Evolutionary conservation across 805 yeast species (phyloP).

Genomic region (Cyberlindnera subsufficiens): DNA sequence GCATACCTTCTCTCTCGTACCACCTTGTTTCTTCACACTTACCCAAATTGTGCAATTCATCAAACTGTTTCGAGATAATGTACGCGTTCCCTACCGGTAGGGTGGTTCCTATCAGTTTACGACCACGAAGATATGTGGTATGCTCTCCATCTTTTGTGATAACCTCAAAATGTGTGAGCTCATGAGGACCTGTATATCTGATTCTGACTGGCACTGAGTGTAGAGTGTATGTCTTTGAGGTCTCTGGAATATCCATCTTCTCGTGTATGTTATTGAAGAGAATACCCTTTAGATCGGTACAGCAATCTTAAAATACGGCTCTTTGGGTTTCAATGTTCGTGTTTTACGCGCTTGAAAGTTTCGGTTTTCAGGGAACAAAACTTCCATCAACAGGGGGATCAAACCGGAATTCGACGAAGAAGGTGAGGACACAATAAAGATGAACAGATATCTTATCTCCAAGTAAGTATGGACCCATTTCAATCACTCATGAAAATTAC

Average conservation of each 20-base stretch:
- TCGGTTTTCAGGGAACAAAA: not conserved
- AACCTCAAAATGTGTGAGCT: slow-evolving; percentile 4
- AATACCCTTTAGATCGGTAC: no score
- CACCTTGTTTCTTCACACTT: slow-evolving; percentile 17
- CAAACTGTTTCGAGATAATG: slow-evolving; percentile 18
- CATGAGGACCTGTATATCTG: slow-evolving; percentile 13
- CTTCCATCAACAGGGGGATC: not conserved
- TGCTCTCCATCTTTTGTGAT: not conserved
- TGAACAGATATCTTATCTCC: slow-evolving; percentile 19
- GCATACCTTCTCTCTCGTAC: slow-evolving; percentile 35
- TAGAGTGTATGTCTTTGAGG: slow-evolving; percentile 4
- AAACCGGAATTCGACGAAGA: not conserved
- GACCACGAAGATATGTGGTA: slow-evolving; percentile 28
- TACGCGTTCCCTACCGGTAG: slow-evolving; percentile 10
- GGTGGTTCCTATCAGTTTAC: slow-evolving; percentile 26
- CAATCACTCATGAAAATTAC: not conserved
- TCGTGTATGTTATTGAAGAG: no score
- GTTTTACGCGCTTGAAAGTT: no score
- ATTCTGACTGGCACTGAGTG: slow-evolving; percentile 14
- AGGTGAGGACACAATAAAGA: not conserved
- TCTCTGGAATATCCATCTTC: not conserved
- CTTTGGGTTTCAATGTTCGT: no score
- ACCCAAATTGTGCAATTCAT: slow-evolving; percentile 14
- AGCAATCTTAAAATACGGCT: no score
- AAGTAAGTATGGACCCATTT: slow-evolving; percentile 12